These are phyloP conservation scores for Tolypocladium album DNA, from an alignment of 2,329 filamentous ascomycete species.

Conservation along the genomic window DNA sequence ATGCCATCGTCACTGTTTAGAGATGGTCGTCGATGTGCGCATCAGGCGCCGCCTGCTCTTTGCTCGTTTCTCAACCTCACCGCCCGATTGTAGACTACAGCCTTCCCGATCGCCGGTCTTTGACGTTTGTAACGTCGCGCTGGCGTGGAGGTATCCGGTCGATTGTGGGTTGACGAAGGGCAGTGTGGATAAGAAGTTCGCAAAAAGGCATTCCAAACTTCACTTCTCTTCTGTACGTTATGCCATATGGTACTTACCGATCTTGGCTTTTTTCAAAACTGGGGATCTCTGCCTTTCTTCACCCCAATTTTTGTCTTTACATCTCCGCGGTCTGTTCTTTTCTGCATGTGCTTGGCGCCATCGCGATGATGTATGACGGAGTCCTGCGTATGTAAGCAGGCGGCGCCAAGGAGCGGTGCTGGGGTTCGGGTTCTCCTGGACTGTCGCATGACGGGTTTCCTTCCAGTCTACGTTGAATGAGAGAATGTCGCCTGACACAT, in stretches of 20 bases:
- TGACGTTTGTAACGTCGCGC: not conserved
- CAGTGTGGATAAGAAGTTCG: constrained; percentile 2
- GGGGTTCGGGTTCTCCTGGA: constrained; percentile 6
- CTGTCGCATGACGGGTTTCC: not conserved
- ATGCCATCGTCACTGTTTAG: constrained; percentile 16
- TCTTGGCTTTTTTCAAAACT: constrained; percentile 13
- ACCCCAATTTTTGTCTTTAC: constrained; percentile 3
- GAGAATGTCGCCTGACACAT: not conserved
- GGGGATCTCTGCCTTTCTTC: constrained; percentile 1
- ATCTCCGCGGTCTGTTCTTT: not conserved
- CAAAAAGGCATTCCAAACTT: constrained; percentile 8
- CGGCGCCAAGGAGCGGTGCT: constrained; percentile 1
- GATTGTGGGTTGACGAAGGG: not conserved
- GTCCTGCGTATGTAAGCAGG: constrained; percentile 2
- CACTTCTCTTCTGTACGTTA: constrained; percentile 25
- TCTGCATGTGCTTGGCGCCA: constrained; percentile 7
- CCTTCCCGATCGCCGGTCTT: not conserved
- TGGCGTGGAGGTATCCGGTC: not conserved
- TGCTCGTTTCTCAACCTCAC: not conserved
- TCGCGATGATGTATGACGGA: constrained; percentile 8
- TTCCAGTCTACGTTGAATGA: not conserved
- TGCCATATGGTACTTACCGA: constrained; percentile 20
- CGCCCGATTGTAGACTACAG: not conserved
- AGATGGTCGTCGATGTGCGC: not conserved
- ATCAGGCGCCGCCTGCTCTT: not conserved